A percentile compares a stretch with the other conserved stretches of the same genome.
Conservation (phyloP, 345 rosid species). For the Psidium friedrichsthalianum region DNA sequence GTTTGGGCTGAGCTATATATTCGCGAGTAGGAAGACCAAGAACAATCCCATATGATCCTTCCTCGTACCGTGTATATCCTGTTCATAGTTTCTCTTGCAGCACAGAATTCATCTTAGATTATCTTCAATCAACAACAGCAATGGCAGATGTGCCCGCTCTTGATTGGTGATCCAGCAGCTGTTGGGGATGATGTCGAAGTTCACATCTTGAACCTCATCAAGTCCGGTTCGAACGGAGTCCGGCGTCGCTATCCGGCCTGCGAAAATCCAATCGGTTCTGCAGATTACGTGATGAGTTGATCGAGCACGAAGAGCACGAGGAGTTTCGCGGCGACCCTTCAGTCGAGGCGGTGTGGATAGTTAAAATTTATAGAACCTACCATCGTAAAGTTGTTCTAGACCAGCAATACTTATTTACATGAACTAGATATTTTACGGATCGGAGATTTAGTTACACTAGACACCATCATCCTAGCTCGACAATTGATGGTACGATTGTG, state of each 20-base stretch:
- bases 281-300: not conserved
- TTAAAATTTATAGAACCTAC: too few relatives aligned
- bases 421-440: not conserved
- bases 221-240: not conserved
- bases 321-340: not conserved
- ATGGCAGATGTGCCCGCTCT: not conserved
- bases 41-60: not conserved
- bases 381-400: not conserved
- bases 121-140: not conserved
- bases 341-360: not conserved
- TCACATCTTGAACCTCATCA: not conserved
- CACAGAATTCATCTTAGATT: not conserved
- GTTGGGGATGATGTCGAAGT: not conserved
- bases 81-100: too few relatives aligned
- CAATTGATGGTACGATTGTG: too few relatives aligned
- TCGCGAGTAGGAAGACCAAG: not conserved
- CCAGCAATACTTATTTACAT: too few relatives aligned
- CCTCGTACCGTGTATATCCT: not conserved
- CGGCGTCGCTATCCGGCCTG: not conserved
- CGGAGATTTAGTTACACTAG: not conserved
- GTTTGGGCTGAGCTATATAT: conserved; percentile 1
- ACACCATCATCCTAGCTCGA: too few relatives aligned
- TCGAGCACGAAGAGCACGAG: not conserved
- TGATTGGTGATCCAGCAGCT: not conserved
- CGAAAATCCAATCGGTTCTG: not conserved